These are phyloP conservation scores for Coffea canephora DNA, from an alignment of 257 asterid genomes.

Conservation along the genomic window DNA sequence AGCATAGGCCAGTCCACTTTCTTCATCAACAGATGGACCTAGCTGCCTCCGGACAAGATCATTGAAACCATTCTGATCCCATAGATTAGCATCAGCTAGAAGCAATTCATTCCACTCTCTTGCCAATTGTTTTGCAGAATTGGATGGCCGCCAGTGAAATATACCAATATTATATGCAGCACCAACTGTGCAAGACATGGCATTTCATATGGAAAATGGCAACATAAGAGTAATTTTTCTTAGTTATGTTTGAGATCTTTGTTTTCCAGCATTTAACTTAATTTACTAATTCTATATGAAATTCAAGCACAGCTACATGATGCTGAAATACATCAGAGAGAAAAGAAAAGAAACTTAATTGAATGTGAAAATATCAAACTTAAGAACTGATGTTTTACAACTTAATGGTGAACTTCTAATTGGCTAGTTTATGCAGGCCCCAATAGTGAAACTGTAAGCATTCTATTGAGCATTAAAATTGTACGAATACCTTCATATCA, in stretches of 20 bases:
- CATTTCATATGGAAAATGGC: slow-evolving; percentile 13
- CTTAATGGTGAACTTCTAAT: neutral
- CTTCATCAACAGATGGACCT: slow-evolving; percentile 96
- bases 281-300: neutral
- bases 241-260: neutral
- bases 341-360: neutral
- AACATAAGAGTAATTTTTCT: slow-evolving; percentile 3
- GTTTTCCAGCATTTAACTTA: neutral
- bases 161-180: slow-evolving; percentile 94
- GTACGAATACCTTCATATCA: neutral
- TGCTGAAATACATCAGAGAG: neutral
- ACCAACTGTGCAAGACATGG: slow-evolving; percentile 50
- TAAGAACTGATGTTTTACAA: neutral
- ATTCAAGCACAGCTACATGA: neutral
- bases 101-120: slow-evolving; percentile 94
- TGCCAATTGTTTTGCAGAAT: slow-evolving; percentile 74
- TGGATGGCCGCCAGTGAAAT: slow-evolving; percentile 96
- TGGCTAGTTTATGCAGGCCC: neutral
- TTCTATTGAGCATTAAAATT: neutral
- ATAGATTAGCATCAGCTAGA: slow-evolving; percentile 70
- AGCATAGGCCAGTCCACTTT: slow-evolving; percentile 95
- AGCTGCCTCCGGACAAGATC: slow-evolving; percentile 73
- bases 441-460: neutral
- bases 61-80: slow-evolving; percentile 99
- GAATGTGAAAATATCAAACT: neutral